Base-by-base conservation (phyloP, 495 filamentous ascomycete genomes). In the Aspergillus mulundensis region DNA sequence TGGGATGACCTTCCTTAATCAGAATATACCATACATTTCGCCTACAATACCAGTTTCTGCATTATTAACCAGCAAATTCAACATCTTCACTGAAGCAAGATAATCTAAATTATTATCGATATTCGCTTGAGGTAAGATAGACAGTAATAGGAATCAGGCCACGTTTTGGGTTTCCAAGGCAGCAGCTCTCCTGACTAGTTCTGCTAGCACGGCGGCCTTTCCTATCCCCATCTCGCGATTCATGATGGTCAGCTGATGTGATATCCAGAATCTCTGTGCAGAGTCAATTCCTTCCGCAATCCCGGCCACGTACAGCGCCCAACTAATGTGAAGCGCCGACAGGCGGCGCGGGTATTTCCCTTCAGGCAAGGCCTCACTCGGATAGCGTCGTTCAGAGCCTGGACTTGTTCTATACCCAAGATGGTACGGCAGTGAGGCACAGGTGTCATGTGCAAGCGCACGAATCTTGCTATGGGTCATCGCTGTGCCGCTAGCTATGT, bases 1-100 rank as follows among this genome's bases (percentile, higher is more conserved):
- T 77, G 73, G 75, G 73, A 77, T 65, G 73, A 75, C 44, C 38
- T 76, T 30, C 39, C 62, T 19, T 76, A 56, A 21, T 16, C 0
- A 43, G 12, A 25, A 24, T 15, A 8, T 14, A 20, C 19, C 2
- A 25, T 18, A 23, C 5, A 6, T 10, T 44, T 11, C 41, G 41
- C 6, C 21, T 44, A 21, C 20, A 40, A 40, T 40, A 18, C 38
- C 5, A 36, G 6, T 36, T 36, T 36, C 32, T 36, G 12, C 12
- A 40, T 40, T 6, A 16, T 16, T 3, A 40, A 40, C 38, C 5
- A 36, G 15, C 14, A 40, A 40, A 18, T 4, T 8, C 25, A 28
- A 40, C 12, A 40, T 5, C 14, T 16, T 8, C 38, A 16, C 38
- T 10, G 8, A 40, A 12, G 8, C 38, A 38, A 38, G 34, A 3